Base-by-base conservation (phyloP, 1,139 yeast genomes). In the Diutina ranongensis region DNA sequence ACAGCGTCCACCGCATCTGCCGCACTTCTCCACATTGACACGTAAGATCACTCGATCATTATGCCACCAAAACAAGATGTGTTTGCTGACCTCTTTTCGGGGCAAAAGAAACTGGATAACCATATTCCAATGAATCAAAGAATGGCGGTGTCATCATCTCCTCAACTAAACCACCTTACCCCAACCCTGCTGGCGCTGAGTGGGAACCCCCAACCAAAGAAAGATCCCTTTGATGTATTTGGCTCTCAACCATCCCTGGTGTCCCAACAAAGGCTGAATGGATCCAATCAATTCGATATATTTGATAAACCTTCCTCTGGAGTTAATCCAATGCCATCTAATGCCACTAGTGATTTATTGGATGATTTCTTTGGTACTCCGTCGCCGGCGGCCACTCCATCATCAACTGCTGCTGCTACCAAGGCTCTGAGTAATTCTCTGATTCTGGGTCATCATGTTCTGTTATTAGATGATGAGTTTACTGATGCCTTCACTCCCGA, bases 1-100 rank as follows among this genome's bases (percentile, higher is more conserved):
- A n/a, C n/a, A n/a, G n/a, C n/a, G n/a, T n/a, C n/a, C n/a, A n/a
- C n/a, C n/a, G n/a, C n/a, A n/a, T n/a, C n/a, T n/a, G n/a, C n/a
- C 28, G 28, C 28, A 25, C 28, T 10, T 25, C 10, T 25, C 9
- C 5, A 25, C 28, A 25, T 10, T 5, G 5, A 25, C 28, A 25
- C 10, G 5, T 25, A 5, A 25, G 9, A 5, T 25, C 28, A 10
- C 5, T 25, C 28, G 5, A 31, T 21, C 36, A 18, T 12, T 18
- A 38, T 38, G 42, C 54, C 53, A 12, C 55, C 55, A 3, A 52
- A 52, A 40, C 67, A 67, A 51, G 76, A 71, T 58, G 74, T 71
- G 9, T 71, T 71, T 60, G 72, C 75, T 3, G 74, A 70, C 52
- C 62, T 71, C 41, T 70, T 71, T 2, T 59, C 56, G 13, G 50